A percentile compares a stretch with the other conserved stretches of the same genome.
Evolutionary conservation across 2,329 filamentous ascomycete species (phyloP).

Genomic region (Epicoccum nigrum): DNA sequence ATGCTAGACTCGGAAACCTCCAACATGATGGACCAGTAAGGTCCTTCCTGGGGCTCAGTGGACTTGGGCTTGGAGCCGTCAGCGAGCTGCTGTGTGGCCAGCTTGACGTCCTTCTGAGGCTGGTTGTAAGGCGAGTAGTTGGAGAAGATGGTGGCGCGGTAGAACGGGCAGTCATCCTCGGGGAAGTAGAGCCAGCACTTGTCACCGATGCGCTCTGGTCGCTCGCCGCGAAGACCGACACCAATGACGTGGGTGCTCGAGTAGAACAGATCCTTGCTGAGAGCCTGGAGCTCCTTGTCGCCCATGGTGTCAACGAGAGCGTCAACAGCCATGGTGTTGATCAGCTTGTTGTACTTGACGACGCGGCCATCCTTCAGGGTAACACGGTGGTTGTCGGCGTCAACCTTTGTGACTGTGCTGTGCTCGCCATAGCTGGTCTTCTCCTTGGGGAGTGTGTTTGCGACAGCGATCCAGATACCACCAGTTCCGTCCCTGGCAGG

Average conservation of each 20-base stretch:
- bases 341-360: slow-evolving; percentile 87
- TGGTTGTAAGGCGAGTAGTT: slow-evolving; percentile 99
- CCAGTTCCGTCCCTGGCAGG: slow-evolving; percentile 93
- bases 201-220: slow-evolving; percentile 95
- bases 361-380: slow-evolving; percentile 83
- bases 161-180: slow-evolving; percentile 98
- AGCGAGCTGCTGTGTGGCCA: slow-evolving; percentile 83
- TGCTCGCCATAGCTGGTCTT: slow-evolving; percentile 90
- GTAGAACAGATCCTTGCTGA: slow-evolving; percentile 94
- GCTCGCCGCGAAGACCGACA: slow-evolving; percentile 88
- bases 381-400: slow-evolving; percentile 84
- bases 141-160: slow-evolving; percentile 99
- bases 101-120: slow-evolving; percentile 79
- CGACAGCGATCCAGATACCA: slow-evolving; percentile 98
- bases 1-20: slow-evolving; percentile 94
- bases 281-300: slow-evolving; percentile 78
- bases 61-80: slow-evolving; percentile 81
- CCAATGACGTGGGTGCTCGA: slow-evolving; percentile 97
- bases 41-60: slow-evolving; percentile 78
- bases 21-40: slow-evolving; percentile 99
- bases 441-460: slow-evolving; percentile 87
- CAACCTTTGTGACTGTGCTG: slow-evolving; percentile 82
- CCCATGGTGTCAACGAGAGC: slow-evolving; percentile 84
- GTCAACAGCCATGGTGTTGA: slow-evolving; percentile 97
- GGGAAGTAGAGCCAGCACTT: slow-evolving; percentile 99